Evolutionary conservation across 257 asterid species (phyloP), one percentile per base, ranked within the genome.

Genomic region (Capsicum pubescens): DNA sequence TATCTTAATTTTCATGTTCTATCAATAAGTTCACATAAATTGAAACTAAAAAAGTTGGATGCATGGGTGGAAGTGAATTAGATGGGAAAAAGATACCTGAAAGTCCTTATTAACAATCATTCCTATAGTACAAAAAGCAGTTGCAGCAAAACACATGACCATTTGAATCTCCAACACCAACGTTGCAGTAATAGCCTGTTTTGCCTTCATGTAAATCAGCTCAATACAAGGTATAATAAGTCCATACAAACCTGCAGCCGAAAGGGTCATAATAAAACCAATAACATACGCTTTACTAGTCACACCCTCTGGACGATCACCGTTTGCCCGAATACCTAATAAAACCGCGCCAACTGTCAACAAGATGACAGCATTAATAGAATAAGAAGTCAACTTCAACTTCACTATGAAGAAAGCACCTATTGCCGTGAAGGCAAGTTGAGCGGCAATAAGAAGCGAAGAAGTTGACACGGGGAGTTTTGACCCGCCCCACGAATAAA

Each of bases 111-210:
- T 74, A 2, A 2, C 61, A 0, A 74, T 74, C 61, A 74, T 74
- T 17, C 61, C 61, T 0, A 74, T 1, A 0, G 81, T 74, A 58
- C 87, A 87, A 80, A 87, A 10, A 5, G 42, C 70, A 64, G 70
- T 64, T 10, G 70, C 42, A 1, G 44, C 44, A 64, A 64, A 64
- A 84, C 15, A 84, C 60, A 84, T 84, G n/a, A 87, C 85, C 46
- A 84, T 4, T 52, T 87, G 89, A 85, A 87, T 84, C 85, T 87
- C 89, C 84, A 87, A 52, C 4, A 87, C 87, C 26, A 84, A 82
- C 10, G 85, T 57, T 32, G 84, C 84, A 36, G 89, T 87, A 55
- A 87, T 81, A 19, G 69, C 77, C 16, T 84, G 84, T n/a, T 82
- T 81, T 32, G 80, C 76, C 79, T 80, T 87, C 84, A 56, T 55